Percentiles rank a stretch among this genome's conserved stretches.
phyloP scores from a whole-genome alignment of 2,329 filamentous ascomycete genomes.

The Apiospora malaysiana region DNA sequence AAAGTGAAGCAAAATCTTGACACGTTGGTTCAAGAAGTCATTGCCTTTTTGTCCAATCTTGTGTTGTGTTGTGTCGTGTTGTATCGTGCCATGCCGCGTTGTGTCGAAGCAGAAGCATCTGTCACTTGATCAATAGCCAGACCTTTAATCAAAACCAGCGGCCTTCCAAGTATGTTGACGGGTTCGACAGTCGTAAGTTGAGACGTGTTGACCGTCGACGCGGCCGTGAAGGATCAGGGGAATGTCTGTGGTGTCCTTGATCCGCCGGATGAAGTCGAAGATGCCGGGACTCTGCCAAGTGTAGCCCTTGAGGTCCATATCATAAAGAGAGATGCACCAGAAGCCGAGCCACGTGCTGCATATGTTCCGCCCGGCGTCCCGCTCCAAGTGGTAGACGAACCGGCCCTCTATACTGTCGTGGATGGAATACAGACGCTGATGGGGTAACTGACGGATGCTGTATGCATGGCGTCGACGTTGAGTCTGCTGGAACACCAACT shows the following conservation, averaged over 20 bases:
- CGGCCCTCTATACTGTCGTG: neutral
- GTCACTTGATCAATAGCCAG: neutral
- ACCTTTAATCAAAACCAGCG: neutral
- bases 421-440: neutral
- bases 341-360: neutral
- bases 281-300: neutral
- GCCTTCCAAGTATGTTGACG: neutral
- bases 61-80: neutral
- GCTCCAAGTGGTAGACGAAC: neutral
- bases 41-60: neutral
- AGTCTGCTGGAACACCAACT: neutral
- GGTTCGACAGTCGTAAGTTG: neutral
- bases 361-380: neutral
- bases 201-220: neutral
- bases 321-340: neutral
- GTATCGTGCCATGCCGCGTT: too few species aligned
- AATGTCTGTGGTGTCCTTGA: neutral
- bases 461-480: neutral
- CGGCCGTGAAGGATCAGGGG: neutral
- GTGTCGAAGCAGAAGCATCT: neutral
- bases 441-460: neutral
- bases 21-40: neutral
- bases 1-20: neutral
- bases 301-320: neutral
- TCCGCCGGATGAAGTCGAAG: neutral